phyloP scores from a whole-genome alignment of 768 basidiomycete genomes.

The Tylopilus sp. region DNA sequence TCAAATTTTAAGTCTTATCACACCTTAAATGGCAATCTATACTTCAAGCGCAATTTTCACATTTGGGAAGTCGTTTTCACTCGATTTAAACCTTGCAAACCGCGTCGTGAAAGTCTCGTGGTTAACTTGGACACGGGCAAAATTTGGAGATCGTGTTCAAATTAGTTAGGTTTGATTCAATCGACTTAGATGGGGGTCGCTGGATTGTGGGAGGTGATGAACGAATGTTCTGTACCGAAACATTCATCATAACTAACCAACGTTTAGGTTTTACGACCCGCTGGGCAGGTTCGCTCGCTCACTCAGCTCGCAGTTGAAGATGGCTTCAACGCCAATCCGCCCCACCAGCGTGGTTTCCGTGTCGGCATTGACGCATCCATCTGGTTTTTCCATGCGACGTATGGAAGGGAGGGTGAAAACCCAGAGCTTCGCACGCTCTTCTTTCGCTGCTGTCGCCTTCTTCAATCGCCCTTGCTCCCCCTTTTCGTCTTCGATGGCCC shows the following conservation, averaged over 20 bases:
- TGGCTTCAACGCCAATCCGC: constrained; percentile 66
- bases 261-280: constrained; percentile 62
- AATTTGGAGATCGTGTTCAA: too few species aligned
- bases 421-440: constrained; percentile 81
- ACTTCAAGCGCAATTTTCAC: too few species aligned
- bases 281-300: constrained; percentile 67
- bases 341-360: constrained; percentile 67
- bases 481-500: constrained; percentile 94
- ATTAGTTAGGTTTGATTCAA: neutral
- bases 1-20: too few species aligned
- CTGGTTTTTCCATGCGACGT: constrained; percentile 74
- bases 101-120: too few species aligned
- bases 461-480: constrained; percentile 76
- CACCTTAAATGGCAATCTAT: too few species aligned
- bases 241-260: constrained; percentile 6
- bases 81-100: too few species aligned
- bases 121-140: neutral
- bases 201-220: constrained; percentile 47
- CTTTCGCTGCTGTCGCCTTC: constrained; percentile 79
- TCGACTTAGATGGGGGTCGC: constrained; percentile 41
- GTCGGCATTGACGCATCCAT: constrained; percentile 84
- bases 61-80: too few species aligned
- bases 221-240: too few species aligned
- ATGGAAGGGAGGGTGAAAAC: constrained; percentile 79
- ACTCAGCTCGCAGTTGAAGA: constrained; percentile 72